Evolutionary conservation across 768 basidiomycete species (phyloP).

Genomic region (Myochromella boudieri): DNA sequence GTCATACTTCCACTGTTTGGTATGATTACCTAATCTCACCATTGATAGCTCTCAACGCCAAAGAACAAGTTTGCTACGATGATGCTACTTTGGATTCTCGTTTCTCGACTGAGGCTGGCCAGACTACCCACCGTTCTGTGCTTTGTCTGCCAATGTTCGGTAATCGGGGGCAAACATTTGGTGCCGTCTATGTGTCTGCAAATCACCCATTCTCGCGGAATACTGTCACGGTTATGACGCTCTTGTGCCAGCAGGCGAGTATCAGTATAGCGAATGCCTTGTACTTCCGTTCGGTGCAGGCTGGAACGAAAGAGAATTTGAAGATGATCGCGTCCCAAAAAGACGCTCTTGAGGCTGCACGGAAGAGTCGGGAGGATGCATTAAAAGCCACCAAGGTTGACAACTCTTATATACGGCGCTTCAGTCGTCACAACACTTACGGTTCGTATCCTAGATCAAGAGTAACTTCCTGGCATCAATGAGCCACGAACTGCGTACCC

Average conservation of each 20-base stretch:
- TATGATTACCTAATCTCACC: constrained; percentile 5
- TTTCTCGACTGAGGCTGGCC: constrained; percentile 66
- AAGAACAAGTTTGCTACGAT: constrained; percentile 57
- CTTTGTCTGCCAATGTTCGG: constrained; percentile 73
- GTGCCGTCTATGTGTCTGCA: constrained; percentile 66
- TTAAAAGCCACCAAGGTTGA: constrained; percentile 69
- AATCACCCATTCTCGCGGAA: constrained; percentile 64
- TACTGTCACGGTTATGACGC: constrained; percentile 58
- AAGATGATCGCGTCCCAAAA: constrained; percentile 76
- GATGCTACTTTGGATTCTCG: constrained; percentile 66
- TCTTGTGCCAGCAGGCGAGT: constrained; percentile 72
- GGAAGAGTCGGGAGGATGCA: constrained; percentile 70
- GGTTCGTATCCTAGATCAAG: constrained; percentile 53
- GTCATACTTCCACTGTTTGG: constrained; percentile 17
- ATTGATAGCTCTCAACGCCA: constrained; percentile 60
- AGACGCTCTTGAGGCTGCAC: constrained; percentile 67
- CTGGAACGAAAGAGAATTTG: constrained; percentile 71
- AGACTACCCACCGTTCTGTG: constrained; percentile 58
- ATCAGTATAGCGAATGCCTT: constrained; percentile 75
- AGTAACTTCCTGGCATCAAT: constrained; percentile 77
- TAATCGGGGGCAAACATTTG: constrained; percentile 75
- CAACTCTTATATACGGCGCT: background rate
- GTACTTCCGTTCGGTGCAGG: constrained; percentile 73
- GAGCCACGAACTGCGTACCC: constrained; percentile 77
- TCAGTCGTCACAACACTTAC: background rate